These are phyloP conservation scores for Acacia acuminata DNA, from an alignment of 306 rosid genomes.

Conservation along the genomic window DNA sequence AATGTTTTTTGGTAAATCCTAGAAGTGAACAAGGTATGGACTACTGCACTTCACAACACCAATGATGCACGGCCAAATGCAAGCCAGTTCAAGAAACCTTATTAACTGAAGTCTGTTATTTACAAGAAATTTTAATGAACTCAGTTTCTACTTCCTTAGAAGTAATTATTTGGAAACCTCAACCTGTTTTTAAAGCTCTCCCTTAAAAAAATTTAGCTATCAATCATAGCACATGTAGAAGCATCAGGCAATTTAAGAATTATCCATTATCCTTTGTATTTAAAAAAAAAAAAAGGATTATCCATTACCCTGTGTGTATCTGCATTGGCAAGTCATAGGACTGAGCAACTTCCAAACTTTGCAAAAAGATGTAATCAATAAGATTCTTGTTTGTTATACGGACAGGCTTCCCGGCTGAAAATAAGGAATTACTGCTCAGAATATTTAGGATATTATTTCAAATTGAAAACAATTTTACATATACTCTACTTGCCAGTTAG, in stretches of 20 bases:
- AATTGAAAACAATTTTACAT: slow-evolving; percentile 18
- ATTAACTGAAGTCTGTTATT: background rate
- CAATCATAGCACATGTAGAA: slow-evolving; percentile 16
- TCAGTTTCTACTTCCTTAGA: background rate
- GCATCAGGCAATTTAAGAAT: slow-evolving; percentile 2
- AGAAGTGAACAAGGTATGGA: slow-evolving; percentile 18
- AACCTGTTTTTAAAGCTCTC: background rate
- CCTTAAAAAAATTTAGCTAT: too few relatives aligned
- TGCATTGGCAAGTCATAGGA: slow-evolving; percentile 85
- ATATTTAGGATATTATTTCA: slow-evolving; percentile 4
- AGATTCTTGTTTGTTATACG: slow-evolving; percentile 66
- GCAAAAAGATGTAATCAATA: slow-evolving; percentile 68
- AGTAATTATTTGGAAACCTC: background rate
- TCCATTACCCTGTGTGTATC: slow-evolving; percentile 91
- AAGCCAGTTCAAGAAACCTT: slow-evolving; percentile 15
- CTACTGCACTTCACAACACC: slow-evolving; percentile 5
- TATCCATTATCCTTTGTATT: slow-evolving; percentile 48
- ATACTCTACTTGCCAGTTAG: slow-evolving; percentile 50
- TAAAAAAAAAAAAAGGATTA: background rate
- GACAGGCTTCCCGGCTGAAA: slow-evolving; percentile 76
- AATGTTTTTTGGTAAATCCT: slow-evolving; percentile 22
- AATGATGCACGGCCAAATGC: background rate
- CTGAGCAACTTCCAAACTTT: slow-evolving; percentile 76
- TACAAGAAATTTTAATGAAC: slow-evolving; percentile 16
- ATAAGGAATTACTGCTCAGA: slow-evolving; percentile 34